Base-by-base conservation (phyloP, 805 yeast species). In the Myxozyma lipomycoides region DNA sequence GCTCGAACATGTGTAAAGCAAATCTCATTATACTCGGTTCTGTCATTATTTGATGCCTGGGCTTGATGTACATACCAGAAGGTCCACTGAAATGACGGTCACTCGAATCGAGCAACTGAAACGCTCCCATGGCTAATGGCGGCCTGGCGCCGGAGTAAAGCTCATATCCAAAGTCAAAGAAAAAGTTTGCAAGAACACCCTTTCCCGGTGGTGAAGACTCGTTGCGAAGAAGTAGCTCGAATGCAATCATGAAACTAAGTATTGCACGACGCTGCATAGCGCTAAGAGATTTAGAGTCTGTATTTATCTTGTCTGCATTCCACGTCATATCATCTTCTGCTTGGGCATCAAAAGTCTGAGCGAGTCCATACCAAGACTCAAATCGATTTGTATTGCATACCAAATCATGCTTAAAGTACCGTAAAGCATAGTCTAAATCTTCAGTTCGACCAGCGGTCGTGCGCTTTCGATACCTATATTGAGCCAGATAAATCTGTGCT, bases 261-360 rank as follows among this genome's bases (percentile, higher is more conserved):
- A 91, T 66, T 0, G 58, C 59, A 21, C 38, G 46, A 26, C 84
- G 74, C 65, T 88, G 96, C 2, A 78, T 63, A 4, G 74, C 67
- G 0, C 89, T 87, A 0, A 88, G 83, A 0, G 69, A 65, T 2
- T 69, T 68, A 61, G 83, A 74, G 4, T 84, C 93, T 0, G 73
- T 62, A 45, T 82, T 82, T 34, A 88, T 68, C 61, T 85, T 85
- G 61, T 90, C 96, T 0, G 95, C 82, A 1, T 91, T 85, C 95
- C 96, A 88, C n/a, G 86, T 80, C 49, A 93, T 68, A 56, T 87
- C 96, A 65, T 89, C 96, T 58, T 91, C 97, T 0, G 84, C 95
- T 37, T 86, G 70, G 50, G 73, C 81, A 0, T 89, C 82, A 59
- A 77, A 89, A 0, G 91, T 82, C 62, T 83, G 88, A 0, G 95